Evolutionary conservation across 2,329 filamentous ascomycete species (phyloP), one percentile per base, ranked within the genome.

Genomic region (Emericellopsis atlantica): DNA sequence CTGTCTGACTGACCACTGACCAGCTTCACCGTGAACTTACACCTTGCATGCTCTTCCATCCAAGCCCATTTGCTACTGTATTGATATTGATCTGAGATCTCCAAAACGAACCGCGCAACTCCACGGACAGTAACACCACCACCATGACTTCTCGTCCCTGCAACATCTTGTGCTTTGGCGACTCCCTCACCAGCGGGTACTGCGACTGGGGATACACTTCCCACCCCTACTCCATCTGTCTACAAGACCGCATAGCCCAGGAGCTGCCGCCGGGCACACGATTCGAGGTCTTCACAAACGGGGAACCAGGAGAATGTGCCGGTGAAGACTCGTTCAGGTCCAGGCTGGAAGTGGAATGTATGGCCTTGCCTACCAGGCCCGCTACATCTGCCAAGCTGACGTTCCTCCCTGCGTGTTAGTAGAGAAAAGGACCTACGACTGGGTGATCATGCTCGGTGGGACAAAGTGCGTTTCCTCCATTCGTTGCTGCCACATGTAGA

Each of bases 131-230:
- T 5, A 29, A 6, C 12, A 12, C 26, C 26, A 38, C 15, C 37
- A 21, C 15, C 37, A 39, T 39, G 36, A 8, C 22, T 8, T 8
- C 5, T n/a, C n/a, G 24, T 9, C 8, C 33, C n/a, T 8, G 26
- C 32, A 29, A 22, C 9, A 69, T 81, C 51, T 67, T 81, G 45
- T 80, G 76, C 62, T 76, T 81, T 55, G 77, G 77, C 54, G 68
- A 80, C 64, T 79, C 74, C 32, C 67, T 83, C 36, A 81, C 78
- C 6, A 65, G 64, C 11, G 79, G 79, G 34, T 79, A 62, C 53
- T 60, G 64, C 24, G 40, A 46, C 43, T 58, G 48, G 36, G 72
- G 70, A 16, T 39, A 57, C 12, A 52, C 45, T 39, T 61, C 59
- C 36, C 65, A 74, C 44, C 75, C 79, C 0, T 83, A 82, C 58